phyloP scores from a whole-genome alignment of 257 asterid species.

The Solanum piurae region DNA sequence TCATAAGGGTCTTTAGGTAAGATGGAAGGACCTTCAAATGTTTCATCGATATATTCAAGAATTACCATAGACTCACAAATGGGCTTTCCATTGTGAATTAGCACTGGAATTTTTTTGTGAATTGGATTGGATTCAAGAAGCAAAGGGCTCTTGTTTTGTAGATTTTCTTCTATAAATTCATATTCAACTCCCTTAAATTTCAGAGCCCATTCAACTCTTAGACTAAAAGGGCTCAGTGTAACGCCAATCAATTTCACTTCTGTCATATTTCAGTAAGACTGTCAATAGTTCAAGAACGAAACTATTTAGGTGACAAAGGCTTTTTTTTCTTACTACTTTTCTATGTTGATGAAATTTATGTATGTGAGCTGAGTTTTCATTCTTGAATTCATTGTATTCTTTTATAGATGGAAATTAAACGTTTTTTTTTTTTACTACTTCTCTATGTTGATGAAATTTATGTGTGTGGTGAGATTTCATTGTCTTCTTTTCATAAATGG shows the following conservation, averaged over 20 bases:
- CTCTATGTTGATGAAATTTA: background rate
- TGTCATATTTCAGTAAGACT: background rate
- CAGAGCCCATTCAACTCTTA: background rate
- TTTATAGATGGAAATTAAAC: background rate
- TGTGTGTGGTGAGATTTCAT: background rate
- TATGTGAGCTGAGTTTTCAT: background rate
- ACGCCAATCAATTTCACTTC: background rate
- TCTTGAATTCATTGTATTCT: background rate
- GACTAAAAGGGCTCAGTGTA: background rate
- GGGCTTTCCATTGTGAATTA: background rate
- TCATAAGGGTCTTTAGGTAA: background rate
- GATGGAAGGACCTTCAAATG: background rate
- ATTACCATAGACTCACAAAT: background rate
- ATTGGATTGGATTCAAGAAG: background rate
- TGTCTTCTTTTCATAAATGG: background rate
- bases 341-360: background rate
- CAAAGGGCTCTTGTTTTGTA: background rate
- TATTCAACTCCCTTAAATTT: background rate
- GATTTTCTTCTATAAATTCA: background rate
- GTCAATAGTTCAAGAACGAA: fast-evolving
- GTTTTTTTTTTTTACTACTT: background rate
- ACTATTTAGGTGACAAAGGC: too few species aligned
- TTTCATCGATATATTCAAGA: background rate
- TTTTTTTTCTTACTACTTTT: background rate
- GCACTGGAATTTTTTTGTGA: background rate